Conservation (phyloP, 73 alveolate species). For the Paramecium biaurelia region DNA sequence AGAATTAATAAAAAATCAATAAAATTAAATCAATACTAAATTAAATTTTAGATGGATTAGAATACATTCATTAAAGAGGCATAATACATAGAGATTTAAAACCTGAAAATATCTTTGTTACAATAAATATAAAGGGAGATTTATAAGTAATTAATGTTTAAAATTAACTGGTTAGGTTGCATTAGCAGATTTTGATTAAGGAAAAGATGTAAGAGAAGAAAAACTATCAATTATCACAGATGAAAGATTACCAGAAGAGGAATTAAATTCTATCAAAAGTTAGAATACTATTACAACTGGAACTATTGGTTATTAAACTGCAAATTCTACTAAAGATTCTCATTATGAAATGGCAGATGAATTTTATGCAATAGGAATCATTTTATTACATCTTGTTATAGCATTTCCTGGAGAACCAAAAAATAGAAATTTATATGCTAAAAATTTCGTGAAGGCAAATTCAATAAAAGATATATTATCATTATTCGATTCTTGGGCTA, state of each 20-base stretch:
- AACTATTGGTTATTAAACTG: constrained; percentile 28
- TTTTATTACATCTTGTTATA: constrained; percentile 29
- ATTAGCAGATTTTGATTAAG: constrained; percentile 40
- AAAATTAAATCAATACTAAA: background rate
- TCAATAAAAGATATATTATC: background rate
- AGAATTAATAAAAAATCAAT: background rate
- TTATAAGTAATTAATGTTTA: background rate
- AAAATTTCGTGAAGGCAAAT: background rate
- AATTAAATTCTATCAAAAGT: constrained; percentile 12
- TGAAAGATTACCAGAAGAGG: constrained; percentile 41
- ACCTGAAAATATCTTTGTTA: constrained; percentile 45
- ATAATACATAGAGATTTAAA: constrained; percentile 34
- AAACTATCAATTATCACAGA: background rate
- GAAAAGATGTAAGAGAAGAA: constrained; percentile 34
- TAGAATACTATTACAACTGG: constrained; percentile 19
- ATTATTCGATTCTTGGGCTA: constrained; percentile 31
- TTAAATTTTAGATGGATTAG: constrained; percentile 44
- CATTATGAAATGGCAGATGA: constrained; percentile 54
- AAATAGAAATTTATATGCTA: constrained; percentile 11
- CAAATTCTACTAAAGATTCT: constrained; percentile 1
- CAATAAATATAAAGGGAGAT: constrained; percentile 24
- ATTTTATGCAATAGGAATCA: constrained; percentile 26
- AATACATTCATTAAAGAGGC: constrained; percentile 23
- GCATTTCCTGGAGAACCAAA: constrained; percentile 53
- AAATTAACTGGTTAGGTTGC: background rate